Conservation (phyloP, 2,329 filamentous ascomycete species). For the Fusarium sp. region DNA sequence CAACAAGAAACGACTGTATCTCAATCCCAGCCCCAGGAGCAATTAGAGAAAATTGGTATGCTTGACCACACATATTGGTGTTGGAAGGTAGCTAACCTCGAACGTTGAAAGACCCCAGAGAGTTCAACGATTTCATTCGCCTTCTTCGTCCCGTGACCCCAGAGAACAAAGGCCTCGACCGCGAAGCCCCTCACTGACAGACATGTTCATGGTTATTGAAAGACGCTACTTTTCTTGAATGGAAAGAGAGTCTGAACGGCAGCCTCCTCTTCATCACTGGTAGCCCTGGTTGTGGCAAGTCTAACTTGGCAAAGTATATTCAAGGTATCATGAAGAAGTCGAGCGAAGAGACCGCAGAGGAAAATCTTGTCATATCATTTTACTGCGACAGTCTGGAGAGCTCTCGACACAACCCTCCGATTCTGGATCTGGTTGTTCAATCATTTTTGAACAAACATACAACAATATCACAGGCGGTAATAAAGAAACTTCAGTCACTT, state of each 20-base stretch:
- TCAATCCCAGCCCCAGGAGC: slow-evolving; percentile 19
- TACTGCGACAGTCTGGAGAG: slow-evolving; percentile 43
- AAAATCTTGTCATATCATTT: slow-evolving; percentile 35
- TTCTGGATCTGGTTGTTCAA: slow-evolving; percentile 36
- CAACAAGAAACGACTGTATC: slow-evolving; percentile 20
- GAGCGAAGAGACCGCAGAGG: slow-evolving; percentile 9
- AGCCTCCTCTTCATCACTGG: slow-evolving; percentile 41
- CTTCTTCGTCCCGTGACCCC: slow-evolving; percentile 31
- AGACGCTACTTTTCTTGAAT: slow-evolving; percentile 26
- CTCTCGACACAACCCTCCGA: slow-evolving; percentile 37
- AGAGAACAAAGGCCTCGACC: slow-evolving; percentile 39
- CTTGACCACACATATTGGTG: too few relatives aligned
- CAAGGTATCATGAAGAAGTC: slow-evolving; percentile 33
- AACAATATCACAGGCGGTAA: slow-evolving; percentile 20
- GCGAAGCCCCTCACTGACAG: slow-evolving; percentile 36
- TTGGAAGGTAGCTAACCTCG: not conserved
- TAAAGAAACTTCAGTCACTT: slow-evolving; percentile 25
- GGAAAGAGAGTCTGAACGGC: slow-evolving; percentile 29
- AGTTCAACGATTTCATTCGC: slow-evolving; percentile 29
- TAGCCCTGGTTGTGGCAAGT: slow-evolving; percentile 42
- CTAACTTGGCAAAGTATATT: slow-evolving; percentile 41
- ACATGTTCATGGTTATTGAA: slow-evolving; percentile 41
- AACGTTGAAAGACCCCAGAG: slow-evolving; percentile 21
- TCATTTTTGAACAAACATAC: slow-evolving; percentile 31
- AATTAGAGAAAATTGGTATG: slow-evolving; percentile 32